Percentiles rank a stretch among this genome's conserved stretches.
Conservation (phyloP, 2,329 filamentous ascomycete genomes). For the Atkinsonella hypoxylon region DNA sequence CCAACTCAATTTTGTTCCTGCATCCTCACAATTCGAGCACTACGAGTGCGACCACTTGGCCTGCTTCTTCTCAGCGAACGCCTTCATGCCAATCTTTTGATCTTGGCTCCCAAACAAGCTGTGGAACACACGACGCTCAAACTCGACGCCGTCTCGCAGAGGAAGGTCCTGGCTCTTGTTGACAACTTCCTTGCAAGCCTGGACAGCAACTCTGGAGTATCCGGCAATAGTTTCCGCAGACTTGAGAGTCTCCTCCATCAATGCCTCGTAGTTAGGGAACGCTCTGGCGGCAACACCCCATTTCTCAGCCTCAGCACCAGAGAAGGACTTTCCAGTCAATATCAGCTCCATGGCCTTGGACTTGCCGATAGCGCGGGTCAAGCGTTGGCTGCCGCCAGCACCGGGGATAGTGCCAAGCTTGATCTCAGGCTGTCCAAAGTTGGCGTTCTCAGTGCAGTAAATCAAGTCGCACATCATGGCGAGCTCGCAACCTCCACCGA, state of each 20-base stretch:
- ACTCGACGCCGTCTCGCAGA: slow-evolving; percentile 85
- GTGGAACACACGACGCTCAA: slow-evolving; percentile 88
- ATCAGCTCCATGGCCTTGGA: slow-evolving; percentile 85
- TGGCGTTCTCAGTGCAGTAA: slow-evolving; percentile 76
- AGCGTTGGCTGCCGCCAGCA: slow-evolving; percentile 78
- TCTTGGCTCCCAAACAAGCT: slow-evolving; percentile 85
- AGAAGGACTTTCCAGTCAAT: slow-evolving; percentile 74
- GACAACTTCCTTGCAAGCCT: slow-evolving; percentile 93
- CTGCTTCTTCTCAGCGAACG: slow-evolving; percentile 92
- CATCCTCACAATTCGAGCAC: background rate
- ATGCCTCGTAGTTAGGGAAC: slow-evolving; percentile 67
- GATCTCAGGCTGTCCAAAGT: slow-evolving; percentile 95
- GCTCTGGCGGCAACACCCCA: slow-evolving; percentile 84
- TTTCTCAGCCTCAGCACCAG: slow-evolving; percentile 68
- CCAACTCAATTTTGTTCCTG: background rate
- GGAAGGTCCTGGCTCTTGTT: slow-evolving; percentile 95
- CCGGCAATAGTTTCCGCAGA: slow-evolving; percentile 84
- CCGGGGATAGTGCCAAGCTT: slow-evolving; percentile 89
- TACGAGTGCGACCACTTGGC: slow-evolving; percentile 79
- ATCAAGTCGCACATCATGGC: slow-evolving; percentile 96
- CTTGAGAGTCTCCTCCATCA: slow-evolving; percentile 69
- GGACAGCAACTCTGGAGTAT: slow-evolving; percentile 75
- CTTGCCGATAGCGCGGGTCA: slow-evolving; percentile 76
- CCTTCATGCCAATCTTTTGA: slow-evolving; percentile 94
- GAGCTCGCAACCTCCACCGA: slow-evolving; percentile 91